A percentile compares a stretch with the other conserved stretches of the same genome.
Conservation (phyloP, 2,329 filamentous ascomycete species). For the Plenodomus biglobosus region DNA sequence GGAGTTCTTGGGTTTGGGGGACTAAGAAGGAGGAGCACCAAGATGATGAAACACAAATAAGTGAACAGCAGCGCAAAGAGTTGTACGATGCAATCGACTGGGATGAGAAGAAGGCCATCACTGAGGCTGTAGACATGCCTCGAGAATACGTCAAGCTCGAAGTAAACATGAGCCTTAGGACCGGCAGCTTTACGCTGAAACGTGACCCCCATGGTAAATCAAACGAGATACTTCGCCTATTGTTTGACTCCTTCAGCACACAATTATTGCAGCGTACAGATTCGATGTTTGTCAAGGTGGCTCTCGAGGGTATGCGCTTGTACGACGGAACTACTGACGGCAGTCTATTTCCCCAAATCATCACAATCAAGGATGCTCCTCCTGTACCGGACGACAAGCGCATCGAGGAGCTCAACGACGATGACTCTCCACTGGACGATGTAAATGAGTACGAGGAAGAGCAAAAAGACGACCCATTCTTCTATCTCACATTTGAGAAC, state of each 20-base stretch:
- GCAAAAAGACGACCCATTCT: conserved; percentile 74
- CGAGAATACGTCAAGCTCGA: conserved; percentile 91
- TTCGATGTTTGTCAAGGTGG: conserved; percentile 84
- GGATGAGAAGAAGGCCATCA: conserved; percentile 90
- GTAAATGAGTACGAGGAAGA: conserved; percentile 48
- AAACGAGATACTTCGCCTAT: conserved; percentile 81
- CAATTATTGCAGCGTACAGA: conserved; percentile 88
- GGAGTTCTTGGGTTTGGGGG: conserved; percentile 87
- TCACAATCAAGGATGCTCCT: conserved; percentile 88
- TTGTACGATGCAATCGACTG: conserved; percentile 97
- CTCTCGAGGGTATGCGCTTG: conserved; percentile 87
- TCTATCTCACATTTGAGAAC: conserved; percentile 88
- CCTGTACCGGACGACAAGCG: conserved; percentile 54
- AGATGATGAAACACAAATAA: conserved; percentile 81
- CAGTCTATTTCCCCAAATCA: conserved; percentile 91
- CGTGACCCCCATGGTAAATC: conserved; percentile 76
- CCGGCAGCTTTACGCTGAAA: conserved; percentile 92
- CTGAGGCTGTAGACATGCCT: conserved; percentile 85
- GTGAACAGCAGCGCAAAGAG: conserved; percentile 93
- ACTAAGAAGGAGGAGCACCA: conserved; percentile 62
- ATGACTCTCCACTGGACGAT: conserved; percentile 49
- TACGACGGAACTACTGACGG: conserved; percentile 94
- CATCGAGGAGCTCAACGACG: conserved; percentile 53
- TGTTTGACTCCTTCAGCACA: conserved; percentile 93
- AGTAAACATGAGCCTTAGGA: conserved; percentile 87